Percentiles rank a stretch among this genome's conserved stretches.
phyloP scores from a whole-genome alignment of 176 grass and related monocot genomes.

The Triticum monococcum region DNA sequence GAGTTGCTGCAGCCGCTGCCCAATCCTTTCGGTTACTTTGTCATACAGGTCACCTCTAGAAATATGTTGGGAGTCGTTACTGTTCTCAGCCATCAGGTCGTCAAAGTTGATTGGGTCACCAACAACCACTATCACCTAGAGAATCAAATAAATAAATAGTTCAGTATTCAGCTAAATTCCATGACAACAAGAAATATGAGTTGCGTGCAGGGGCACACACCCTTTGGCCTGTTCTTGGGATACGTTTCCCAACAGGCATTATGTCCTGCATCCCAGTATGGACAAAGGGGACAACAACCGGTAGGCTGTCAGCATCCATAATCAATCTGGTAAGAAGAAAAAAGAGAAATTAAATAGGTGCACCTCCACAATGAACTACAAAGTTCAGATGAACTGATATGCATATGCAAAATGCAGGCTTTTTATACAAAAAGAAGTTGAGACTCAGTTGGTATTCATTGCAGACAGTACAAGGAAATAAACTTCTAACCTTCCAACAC shows the following conservation, averaged over 20 bases:
- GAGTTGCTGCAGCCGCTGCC: constrained; percentile 61
- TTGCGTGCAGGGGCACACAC: constrained; percentile 1
- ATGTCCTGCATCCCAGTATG: constrained; percentile 95
- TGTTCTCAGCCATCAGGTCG: constrained; percentile 57
- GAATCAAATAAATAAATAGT: not conserved
- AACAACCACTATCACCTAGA: constrained; percentile 87
- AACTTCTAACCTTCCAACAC: constrained; percentile 75
- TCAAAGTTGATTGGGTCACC: constrained; percentile 88
- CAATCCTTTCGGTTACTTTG: constrained; percentile 71
- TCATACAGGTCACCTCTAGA: constrained; percentile 71
- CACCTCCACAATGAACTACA: constrained; percentile 1
- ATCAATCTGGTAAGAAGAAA: constrained; percentile 57
- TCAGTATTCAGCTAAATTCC: not conserved
- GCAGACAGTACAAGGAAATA: not conserved
- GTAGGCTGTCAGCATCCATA: constrained; percentile 80
- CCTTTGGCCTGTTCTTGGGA: constrained; percentile 78
- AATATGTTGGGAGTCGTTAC: constrained; percentile 35
- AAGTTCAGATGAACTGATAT: not conserved
- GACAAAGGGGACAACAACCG: constrained; percentile 86
- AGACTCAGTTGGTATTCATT: not conserved
- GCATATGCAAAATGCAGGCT: not conserved
- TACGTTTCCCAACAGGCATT: constrained; percentile 84
- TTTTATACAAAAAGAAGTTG: not conserved
- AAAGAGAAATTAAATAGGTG: not conserved
- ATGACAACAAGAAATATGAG: not conserved